These are phyloP conservation scores for Lachancea sp. DNA, from an alignment of 805 yeast genomes.

Conservation along the genomic window DNA sequence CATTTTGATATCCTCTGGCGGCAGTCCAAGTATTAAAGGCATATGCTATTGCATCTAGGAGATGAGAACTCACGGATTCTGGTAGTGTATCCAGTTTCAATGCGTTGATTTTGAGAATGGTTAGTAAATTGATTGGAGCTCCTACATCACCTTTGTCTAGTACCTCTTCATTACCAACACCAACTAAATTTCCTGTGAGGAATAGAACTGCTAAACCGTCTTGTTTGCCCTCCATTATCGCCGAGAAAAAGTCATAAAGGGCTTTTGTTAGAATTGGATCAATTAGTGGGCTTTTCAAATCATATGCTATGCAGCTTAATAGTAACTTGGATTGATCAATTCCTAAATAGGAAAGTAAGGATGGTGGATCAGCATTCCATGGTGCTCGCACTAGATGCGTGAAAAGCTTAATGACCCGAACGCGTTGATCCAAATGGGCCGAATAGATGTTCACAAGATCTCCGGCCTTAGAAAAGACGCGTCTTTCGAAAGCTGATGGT, in stretches of 20 bases:
- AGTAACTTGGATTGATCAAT: constrained; percentile 53
- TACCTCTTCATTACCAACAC: constrained; percentile 16
- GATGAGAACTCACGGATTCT: constrained; percentile 53
- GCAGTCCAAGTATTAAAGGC: constrained; percentile 78
- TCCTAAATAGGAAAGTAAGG: constrained; percentile 76
- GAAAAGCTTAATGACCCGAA: constrained; percentile 47
- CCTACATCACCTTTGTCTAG: constrained; percentile 14
- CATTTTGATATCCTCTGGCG: constrained; percentile 46
- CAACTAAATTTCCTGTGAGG: constrained; percentile 47
- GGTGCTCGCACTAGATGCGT: constrained; percentile 50
- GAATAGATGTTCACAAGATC: constrained; percentile 53
- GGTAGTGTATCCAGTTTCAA: constrained; percentile 50
- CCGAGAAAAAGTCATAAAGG: constrained; percentile 57
- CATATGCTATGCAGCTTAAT: constrained; percentile 51
- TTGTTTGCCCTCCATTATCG: constrained; percentile 65
- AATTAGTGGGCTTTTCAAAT: constrained; percentile 52
- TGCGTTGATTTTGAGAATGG: constrained; percentile 50
- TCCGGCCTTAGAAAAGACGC: constrained; percentile 51
- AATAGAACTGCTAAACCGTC: constrained; percentile 71
- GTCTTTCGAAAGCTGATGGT: constrained; percentile 61
- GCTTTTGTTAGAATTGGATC: constrained; percentile 47
- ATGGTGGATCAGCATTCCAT: constrained; percentile 61
- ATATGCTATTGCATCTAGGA: constrained; percentile 65
- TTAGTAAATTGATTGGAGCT: constrained; percentile 40
- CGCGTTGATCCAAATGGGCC: constrained; percentile 42